Conservation (phyloP, 2,329 filamentous ascomycete species). For the Nemania sp. region DNA sequence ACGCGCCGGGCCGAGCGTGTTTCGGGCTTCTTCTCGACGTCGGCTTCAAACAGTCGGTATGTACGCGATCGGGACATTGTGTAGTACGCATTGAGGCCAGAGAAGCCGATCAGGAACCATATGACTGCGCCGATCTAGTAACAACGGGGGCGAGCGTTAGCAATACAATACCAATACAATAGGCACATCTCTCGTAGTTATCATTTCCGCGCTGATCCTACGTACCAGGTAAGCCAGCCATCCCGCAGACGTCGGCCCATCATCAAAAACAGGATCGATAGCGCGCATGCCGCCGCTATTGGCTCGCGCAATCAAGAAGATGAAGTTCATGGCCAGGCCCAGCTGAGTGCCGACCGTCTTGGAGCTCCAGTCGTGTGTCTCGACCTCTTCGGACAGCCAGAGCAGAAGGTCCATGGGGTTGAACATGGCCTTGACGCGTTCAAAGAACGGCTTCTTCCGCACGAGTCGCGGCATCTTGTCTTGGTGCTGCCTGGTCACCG, state of each 20-base stretch:
- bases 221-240: slow-evolving; percentile 65
- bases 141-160: slow-evolving; percentile 22
- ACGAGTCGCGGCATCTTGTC: slow-evolving; percentile 73
- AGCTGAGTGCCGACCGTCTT: slow-evolving; percentile 75
- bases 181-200: background rate
- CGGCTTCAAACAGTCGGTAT: slow-evolving; percentile 88
- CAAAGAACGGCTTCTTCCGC: slow-evolving; percentile 74
- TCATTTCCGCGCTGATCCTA: slow-evolving; percentile 17
- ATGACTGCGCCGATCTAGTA: slow-evolving; percentile 68
- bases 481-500: slow-evolving; percentile 7
- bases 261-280: slow-evolving; percentile 83
- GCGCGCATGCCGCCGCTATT: slow-evolving; percentile 63
- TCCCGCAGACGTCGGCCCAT: slow-evolving; percentile 59
- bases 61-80: slow-evolving; percentile 79
- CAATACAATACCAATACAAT: too few relatives aligned
- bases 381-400: slow-evolving; percentile 90
- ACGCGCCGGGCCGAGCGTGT: slow-evolving; percentile 90
- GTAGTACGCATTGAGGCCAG: slow-evolving; percentile 77
- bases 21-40: slow-evolving; percentile 72
- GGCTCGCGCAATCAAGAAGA: slow-evolving; percentile 80
- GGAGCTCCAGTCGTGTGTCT: slow-evolving; percentile 89
- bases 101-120: slow-evolving; percentile 68
- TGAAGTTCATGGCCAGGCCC: slow-evolving; percentile 74
- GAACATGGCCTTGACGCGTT: slow-evolving; percentile 79
- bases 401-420: slow-evolving; percentile 89